Conservation (phyloP, 179 eudicot genomes). For the Heliamphora pulchella region DNA sequence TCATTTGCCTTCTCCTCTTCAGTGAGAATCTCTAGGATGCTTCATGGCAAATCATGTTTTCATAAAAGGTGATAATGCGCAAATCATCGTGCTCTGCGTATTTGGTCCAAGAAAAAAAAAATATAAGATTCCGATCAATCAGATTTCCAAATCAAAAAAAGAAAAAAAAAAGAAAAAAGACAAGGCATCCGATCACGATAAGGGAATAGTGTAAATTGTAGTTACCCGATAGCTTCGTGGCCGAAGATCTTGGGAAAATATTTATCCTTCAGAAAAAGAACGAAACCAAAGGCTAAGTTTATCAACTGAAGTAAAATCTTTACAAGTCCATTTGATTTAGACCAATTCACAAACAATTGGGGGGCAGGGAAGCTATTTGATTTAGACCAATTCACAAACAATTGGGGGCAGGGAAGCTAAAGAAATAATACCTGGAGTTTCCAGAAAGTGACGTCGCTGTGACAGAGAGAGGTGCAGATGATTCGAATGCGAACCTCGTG, state of each 20-base stretch:
- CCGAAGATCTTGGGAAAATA: constrained; percentile 59
- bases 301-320: not conserved
- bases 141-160: not conserved
- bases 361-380: no score
- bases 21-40: no score
- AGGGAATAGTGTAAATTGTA: not conserved
- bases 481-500: constrained; percentile 65
- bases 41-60: no score
- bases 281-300: not conserved
- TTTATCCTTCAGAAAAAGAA: constrained; percentile 39
- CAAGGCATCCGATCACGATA: not conserved
- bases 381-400: no score
- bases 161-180: not conserved
- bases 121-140: no score
- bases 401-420: no score
- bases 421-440: constrained; percentile 35
- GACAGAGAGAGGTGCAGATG: constrained; percentile 75
- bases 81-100: no score
- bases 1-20: no score
- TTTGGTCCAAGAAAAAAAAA: no score
- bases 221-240: constrained; percentile 70
- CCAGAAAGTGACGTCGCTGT: constrained; percentile 63
- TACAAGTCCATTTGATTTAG: no score
- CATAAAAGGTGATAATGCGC: no score
- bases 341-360: no score